These are phyloP conservation scores for Aspergillus caelatus DNA, from an alignment of 2,329 filamentous ascomycete genomes.

Conservation along the genomic window DNA sequence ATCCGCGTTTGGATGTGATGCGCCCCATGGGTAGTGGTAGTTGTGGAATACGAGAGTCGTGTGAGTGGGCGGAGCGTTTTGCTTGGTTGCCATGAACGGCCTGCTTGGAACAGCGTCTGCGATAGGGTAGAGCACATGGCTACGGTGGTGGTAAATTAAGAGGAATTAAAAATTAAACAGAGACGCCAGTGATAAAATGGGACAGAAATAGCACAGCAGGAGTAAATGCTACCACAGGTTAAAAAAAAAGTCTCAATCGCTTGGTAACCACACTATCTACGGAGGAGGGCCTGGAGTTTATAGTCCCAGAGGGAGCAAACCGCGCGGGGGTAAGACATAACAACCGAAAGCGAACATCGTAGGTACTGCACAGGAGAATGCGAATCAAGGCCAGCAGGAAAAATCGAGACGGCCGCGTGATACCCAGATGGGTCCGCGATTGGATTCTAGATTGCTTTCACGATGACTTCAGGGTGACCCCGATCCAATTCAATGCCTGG, in stretches of 20 bases:
- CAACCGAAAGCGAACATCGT: conserved; percentile 22
- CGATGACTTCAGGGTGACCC: conserved; percentile 29
- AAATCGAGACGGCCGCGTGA: conserved; percentile 30
- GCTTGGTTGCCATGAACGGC: conserved; percentile 16
- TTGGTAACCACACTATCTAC: background rate
- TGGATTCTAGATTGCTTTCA: conserved; percentile 27
- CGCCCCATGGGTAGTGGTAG: conserved; percentile 18
- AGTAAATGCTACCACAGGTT: background rate
- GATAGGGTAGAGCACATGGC: conserved; percentile 22
- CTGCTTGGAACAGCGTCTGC: conserved; percentile 18
- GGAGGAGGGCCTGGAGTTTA: conserved; percentile 22
- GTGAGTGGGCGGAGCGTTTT: conserved; percentile 12
- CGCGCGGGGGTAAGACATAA: conserved; percentile 9
- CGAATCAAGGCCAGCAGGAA: conserved; percentile 19
- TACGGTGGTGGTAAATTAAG: conserved; percentile 3
- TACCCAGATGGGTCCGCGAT: conserved; percentile 19
- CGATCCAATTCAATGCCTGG: conserved; percentile 19
- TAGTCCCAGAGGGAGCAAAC: conserved; percentile 19
- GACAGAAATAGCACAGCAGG: background rate
- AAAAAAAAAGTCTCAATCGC: background rate
- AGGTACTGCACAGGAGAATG: conserved; percentile 10
- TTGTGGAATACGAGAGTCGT: conserved; percentile 24
- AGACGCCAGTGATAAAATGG: background rate
- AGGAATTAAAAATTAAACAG: conserved; percentile 10
- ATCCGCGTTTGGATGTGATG: conserved; percentile 38